phyloP scores from a whole-genome alignment of 805 yeast genomes.

The Zygoascus flipseniorum region DNA sequence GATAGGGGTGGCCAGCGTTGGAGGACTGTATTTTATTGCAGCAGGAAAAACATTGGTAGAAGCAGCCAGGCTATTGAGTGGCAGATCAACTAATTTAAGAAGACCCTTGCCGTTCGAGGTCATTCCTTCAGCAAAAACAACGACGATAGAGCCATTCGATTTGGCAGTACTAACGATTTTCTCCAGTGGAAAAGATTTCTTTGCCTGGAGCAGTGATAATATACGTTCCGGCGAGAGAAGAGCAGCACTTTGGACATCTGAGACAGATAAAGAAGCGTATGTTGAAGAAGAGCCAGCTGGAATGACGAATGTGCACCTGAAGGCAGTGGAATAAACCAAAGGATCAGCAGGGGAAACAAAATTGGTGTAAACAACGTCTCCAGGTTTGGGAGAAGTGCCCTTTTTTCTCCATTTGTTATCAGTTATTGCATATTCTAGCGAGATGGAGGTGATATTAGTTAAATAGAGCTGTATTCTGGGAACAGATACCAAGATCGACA shows the following conservation, averaged over 20 bases:
- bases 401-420: neutral
- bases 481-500: neutral
- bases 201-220: neutral
- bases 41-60: slow-evolving; percentile 20
- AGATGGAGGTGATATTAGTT: neutral
- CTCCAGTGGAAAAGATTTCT: slow-evolving; percentile 7
- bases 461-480: neutral
- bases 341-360: slow-evolving; percentile 54
- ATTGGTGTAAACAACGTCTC: slow-evolving; percentile 49
- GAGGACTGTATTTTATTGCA: slow-evolving; percentile 28
- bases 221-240: neutral
- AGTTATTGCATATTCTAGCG: neutral
- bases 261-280: neutral
- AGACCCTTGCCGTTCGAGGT: slow-evolving; percentile 76
- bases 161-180: slow-evolving; percentile 19
- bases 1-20: slow-evolving; percentile 26
- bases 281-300: slow-evolving; percentile 26
- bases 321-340: slow-evolving; percentile 23
- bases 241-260: neutral
- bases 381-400: slow-evolving; percentile 30
- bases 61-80: slow-evolving; percentile 16
- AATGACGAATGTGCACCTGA: slow-evolving; percentile 27
- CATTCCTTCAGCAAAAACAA: slow-evolving; percentile 71
- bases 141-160: slow-evolving; percentile 37
- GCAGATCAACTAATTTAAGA: slow-evolving; percentile 41